phyloP scores from a whole-genome alignment of 148 eudicot genomes.

The Arctostaphylos glauca region DNA sequence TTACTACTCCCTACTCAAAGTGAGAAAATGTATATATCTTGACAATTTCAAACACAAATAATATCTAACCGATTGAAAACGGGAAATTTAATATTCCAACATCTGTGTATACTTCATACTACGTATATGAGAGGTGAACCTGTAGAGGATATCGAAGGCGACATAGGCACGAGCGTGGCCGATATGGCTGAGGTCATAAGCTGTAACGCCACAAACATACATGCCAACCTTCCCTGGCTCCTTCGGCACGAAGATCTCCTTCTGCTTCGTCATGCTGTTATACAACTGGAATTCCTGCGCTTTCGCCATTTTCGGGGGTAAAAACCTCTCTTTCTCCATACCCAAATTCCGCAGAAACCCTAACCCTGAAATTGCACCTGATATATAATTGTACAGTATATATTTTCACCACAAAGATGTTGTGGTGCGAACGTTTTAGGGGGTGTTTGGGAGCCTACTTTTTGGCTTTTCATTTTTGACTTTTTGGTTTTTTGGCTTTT shows the following conservation, averaged over 20 bases:
- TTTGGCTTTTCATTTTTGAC: no score
- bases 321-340: background rate
- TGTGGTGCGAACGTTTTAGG: background rate
- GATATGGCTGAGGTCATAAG: slow-evolving; percentile 73
- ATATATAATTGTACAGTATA: background rate
- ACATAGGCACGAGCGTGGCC: slow-evolving; percentile 93
- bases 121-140: slow-evolving; percentile 27
- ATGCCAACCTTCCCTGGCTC: slow-evolving; percentile 59
- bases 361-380: background rate
- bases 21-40: no score
- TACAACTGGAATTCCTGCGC: slow-evolving; percentile 40
- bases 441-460: no score
- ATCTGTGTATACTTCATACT: no score
- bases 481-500: no score
- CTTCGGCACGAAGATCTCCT: slow-evolving; percentile 52
- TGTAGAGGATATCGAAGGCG: slow-evolving; percentile 75
- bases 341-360: slow-evolving; percentile 14
- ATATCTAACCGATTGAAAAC: no score
- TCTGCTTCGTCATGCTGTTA: slow-evolving; percentile 60
- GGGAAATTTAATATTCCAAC: no score
- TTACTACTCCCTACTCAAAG: no score
- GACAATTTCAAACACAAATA: no score
- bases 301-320: slow-evolving; percentile 29
- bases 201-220: slow-evolving; percentile 83
- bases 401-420: background rate